Evolutionary conservation across 1,284 basidiomycete genomes (phyloP), one percentile per base, ranked within the genome.

Genomic region (Bjerkandera adusta): DNA sequence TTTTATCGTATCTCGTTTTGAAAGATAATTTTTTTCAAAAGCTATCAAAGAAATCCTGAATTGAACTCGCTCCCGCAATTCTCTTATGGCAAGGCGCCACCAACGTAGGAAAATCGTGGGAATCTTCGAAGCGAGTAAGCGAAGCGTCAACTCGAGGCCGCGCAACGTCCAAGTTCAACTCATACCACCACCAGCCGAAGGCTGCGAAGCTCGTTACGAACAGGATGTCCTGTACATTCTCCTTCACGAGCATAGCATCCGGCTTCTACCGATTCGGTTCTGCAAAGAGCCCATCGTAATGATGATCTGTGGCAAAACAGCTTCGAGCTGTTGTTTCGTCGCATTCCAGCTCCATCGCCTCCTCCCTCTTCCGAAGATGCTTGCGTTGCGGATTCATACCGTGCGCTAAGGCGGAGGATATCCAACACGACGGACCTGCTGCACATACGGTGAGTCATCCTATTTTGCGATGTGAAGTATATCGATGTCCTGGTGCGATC

Each of bases 281-380:
- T 38, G 26, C n/a, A 20, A 24, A 24, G 36, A 38, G 36, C 36
- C 21, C 36, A 24, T 38, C 36, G 8, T 38, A 38, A 38, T 22
- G 21, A 16, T 24, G n/a, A 24, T 24, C 36, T 13, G 36, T 38
- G n/a, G 12, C 22, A 20, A 38, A 24, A 30, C 10, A 30, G 10
- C 29, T 10, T 15, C 10, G 10, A 10, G 29, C 10, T 30, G 29
- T 30, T 15, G 29, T 10, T 10, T 10, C 10, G 29, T 10, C 36
- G 10, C 15, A 12, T 5, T 10, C 29, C 29, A 10, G 10, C 36
- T 20, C 16, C 36, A 24, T 22, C 21, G 21, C 21, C 36, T 15
- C 16, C 12, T 20, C 8, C 12, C n/a, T 24, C 22, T 38, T 24
- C 10, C n/a, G 26, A 24, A 38, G 22, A 20, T 38, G 36, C 15